Evolutionary conservation across 2,329 filamentous ascomycete species (phyloP).

Genomic region (Paramyrothecium roridum): DNA sequence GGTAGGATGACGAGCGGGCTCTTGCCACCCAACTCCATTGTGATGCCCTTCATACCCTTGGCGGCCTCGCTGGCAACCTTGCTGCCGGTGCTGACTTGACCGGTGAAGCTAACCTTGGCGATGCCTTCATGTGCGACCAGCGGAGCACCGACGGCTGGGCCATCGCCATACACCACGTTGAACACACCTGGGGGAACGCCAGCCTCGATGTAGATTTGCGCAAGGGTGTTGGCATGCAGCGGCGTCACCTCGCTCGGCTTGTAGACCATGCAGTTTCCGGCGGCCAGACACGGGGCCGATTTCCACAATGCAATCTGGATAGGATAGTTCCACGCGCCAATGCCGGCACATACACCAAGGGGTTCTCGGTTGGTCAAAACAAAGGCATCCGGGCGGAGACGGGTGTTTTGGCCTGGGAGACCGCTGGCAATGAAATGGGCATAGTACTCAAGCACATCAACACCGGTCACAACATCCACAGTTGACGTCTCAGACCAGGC

Average conservation of each 20-base stretch:
- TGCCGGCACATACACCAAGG: conserved; percentile 79
- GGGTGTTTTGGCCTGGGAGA: conserved; percentile 75
- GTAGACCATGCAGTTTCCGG: conserved; percentile 88
- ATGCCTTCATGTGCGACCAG: conserved; percentile 70
- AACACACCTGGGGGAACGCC: conserved; percentile 80
- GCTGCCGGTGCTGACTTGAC: conserved; percentile 78
- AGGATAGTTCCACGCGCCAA: conserved; percentile 90
- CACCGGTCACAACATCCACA: conserved; percentile 79
- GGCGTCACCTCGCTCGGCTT: conserved; percentile 87
- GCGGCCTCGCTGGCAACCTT: conserved; percentile 77
- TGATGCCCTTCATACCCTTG: conserved; percentile 82
- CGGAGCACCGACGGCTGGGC: conserved; percentile 67
- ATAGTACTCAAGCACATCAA: conserved; percentile 84
- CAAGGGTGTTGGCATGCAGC: conserved; percentile 73
- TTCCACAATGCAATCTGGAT: conserved; percentile 92
- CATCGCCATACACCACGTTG: conserved; percentile 80
- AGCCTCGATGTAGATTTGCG: conserved; percentile 73
- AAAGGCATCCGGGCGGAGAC: conserved; percentile 72
- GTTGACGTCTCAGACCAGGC: conserved; percentile 80
- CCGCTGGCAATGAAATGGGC: conserved; percentile 77
- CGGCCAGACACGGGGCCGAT: conserved; percentile 78
- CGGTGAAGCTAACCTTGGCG: conserved; percentile 87
- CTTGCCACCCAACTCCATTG: conserved; percentile 90
- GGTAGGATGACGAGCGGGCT: conserved; percentile 77
- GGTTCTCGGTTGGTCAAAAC: conserved; percentile 81